These are phyloP conservation scores for Neurospora sp. DNA, from an alignment of 495 filamentous ascomycete genomes.

Conservation along the genomic window DNA sequence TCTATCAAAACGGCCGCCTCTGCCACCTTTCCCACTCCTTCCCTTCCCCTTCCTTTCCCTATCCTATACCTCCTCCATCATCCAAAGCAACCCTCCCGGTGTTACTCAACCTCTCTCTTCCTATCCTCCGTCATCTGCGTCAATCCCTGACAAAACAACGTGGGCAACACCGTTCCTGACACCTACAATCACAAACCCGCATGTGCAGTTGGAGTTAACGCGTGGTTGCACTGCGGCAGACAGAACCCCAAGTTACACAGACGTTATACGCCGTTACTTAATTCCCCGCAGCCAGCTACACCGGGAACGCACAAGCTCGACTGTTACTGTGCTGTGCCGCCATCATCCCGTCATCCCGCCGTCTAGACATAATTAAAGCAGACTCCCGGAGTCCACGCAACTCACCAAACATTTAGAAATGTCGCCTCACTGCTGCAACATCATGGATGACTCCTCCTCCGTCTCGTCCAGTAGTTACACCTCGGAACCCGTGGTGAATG, in stretches of 20 bases:
- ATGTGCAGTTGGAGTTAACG: background rate
- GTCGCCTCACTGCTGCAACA: constrained; percentile 19
- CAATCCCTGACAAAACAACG: background rate
- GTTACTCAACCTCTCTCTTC: background rate
- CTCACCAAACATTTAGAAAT: constrained; percentile 2
- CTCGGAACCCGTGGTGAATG: constrained; percentile 2
- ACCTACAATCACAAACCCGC: background rate
- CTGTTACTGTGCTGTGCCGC: background rate
- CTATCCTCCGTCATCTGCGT: background rate
- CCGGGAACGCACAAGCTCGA: background rate
- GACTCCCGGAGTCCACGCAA: background rate
- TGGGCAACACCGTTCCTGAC: background rate
- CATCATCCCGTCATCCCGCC: background rate
- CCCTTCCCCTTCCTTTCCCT: background rate
- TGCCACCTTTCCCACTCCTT: background rate
- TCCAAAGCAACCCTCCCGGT: background rate
- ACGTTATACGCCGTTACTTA: background rate
- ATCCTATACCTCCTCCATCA: background rate
- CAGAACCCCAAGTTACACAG: background rate
- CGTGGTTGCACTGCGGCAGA: background rate
- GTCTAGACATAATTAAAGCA: background rate
- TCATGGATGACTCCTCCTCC: constrained; percentile 6
- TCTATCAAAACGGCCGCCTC: background rate
- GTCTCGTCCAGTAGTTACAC: constrained; percentile 2
- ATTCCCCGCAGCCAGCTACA: background rate